Evolutionary conservation across 768 basidiomycete species (phyloP), one percentile per base, ranked within the genome.

Genomic region (Pisolithus orientalis): DNA sequence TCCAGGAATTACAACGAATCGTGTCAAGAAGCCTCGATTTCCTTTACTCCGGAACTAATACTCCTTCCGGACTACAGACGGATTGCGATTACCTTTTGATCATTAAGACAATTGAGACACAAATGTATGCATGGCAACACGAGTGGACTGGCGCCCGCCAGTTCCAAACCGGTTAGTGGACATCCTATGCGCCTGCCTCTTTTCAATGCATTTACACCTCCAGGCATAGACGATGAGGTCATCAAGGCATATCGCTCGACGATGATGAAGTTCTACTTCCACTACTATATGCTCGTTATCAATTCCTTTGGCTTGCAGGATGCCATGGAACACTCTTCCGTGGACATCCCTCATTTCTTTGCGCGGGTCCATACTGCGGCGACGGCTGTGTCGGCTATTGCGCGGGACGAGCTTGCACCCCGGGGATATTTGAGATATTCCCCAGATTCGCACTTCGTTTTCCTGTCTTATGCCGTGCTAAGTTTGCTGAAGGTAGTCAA

Each of bases 241-340:
- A 31, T 62, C 53, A 59, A 59, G 48, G 65, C 68, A 28, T 60
- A 71, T 39, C 16, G 47, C 13, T 53, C 56, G 25, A 59, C 63
- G 10, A 62, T 66, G 44, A 76, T 79, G 27, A 73, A 80, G 57
- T 94, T 93, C 63, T 92, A 91, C 65, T 87, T 80, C 70, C 80
- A 90, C 64, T 95, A 95, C 61, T 82, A 85, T 25, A 80, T 82
- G 70, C 80, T 99, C 48, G 90, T 96, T 37, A 72, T 97, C 53
- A 94, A 96, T 64, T 95, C 94, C 1, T 99, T 99, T 60, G 95
- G 95, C 10, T 77, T 99, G 40, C 94, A 99, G 67, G 90, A 95
- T 62, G 92, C 95, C n/a, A 71, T 97, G 51, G 94, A 95, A 68
- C 78, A 80, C 17, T 76, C 80, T 4, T 70, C 79, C 0, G 68